Conservation (phyloP, 1,139 yeast genomes). For the Kurtzmaniella quercitrusa region DNA sequence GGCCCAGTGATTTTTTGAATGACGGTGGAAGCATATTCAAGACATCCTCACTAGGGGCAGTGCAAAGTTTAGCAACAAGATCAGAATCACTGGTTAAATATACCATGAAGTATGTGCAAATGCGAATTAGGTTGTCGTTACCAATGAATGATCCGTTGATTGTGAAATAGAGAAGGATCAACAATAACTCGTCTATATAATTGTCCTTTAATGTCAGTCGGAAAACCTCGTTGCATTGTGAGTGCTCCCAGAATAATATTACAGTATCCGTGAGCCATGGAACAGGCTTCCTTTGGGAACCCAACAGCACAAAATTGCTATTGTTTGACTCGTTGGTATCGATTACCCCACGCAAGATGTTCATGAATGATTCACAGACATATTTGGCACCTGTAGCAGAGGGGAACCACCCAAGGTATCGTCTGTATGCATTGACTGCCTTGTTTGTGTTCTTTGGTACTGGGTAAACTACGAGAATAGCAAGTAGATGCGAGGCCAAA, state of each 20-base stretch:
- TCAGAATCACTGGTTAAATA: constrained; percentile 52
- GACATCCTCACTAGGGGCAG: constrained; percentile 33
- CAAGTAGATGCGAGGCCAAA: constrained; percentile 57
- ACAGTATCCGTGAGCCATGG: constrained; percentile 53
- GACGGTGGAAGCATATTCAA: constrained; percentile 45
- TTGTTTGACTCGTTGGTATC: neutral
- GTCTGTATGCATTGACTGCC: constrained; percentile 41
- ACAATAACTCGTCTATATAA: constrained; percentile 50
- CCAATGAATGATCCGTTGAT: constrained; percentile 20
- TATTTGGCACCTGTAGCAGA: constrained; percentile 51
- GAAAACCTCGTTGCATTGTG: constrained; percentile 64
- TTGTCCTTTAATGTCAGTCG: constrained; percentile 44
- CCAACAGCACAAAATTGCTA: neutral
- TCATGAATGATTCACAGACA: constrained; percentile 42
- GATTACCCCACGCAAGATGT: constrained; percentile 45
- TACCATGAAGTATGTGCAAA: constrained; percentile 57
- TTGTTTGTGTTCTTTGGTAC: constrained; percentile 34
- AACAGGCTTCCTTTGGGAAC: constrained; percentile 16
- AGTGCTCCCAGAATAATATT: constrained; percentile 70
- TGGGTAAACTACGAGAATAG: constrained; percentile 62
- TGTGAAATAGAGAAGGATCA: constrained; percentile 55
- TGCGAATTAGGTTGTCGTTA: constrained; percentile 47
- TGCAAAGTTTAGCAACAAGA: constrained; percentile 35
- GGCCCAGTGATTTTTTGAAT: constrained; percentile 33
- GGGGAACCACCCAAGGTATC: constrained; percentile 48